phyloP scores from a whole-genome alignment of 495 filamentous ascomycete genomes.

The Schizothecium vesticola region DNA sequence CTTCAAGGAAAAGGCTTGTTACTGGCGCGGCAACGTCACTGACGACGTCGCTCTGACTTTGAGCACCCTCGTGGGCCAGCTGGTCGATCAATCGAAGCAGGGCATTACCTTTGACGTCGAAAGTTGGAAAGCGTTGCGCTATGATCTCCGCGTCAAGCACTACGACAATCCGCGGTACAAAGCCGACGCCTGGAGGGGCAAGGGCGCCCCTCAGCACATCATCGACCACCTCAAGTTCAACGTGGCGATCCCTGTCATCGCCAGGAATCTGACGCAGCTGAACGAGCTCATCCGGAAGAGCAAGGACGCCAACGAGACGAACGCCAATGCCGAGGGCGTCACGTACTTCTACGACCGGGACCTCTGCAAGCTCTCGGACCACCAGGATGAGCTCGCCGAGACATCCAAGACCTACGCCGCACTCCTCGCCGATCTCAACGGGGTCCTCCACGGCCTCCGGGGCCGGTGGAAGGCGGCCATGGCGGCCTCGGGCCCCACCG shows the following conservation, averaged over 20 bases:
- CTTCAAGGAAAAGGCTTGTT: conserved; percentile 67
- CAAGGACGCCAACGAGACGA: background rate
- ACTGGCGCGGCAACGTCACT: conserved; percentile 53
- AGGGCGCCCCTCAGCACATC: conserved; percentile 49
- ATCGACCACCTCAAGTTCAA: conserved; percentile 69
- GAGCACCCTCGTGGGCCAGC: conserved; percentile 63
- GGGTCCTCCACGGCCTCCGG: conserved; percentile 30
- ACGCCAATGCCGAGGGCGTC: background rate
- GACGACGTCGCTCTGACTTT: conserved; percentile 52
- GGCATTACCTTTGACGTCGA: conserved; percentile 61
- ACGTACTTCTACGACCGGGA: background rate
- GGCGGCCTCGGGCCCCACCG: conserved; percentile 3
- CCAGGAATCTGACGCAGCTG: conserved; percentile 45
- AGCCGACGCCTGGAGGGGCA: conserved; percentile 28
- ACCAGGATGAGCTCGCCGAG: conserved; percentile 22
- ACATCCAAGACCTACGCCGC: conserved; percentile 25
- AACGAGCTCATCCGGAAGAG: conserved; percentile 31
- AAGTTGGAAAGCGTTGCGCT: conserved; percentile 49
- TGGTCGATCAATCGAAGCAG: conserved; percentile 80
- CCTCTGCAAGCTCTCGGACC: conserved; percentile 23
- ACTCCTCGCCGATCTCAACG: background rate
- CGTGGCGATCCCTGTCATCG: conserved; percentile 49
- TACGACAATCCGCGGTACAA: conserved; percentile 41
- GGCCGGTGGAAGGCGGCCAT: conserved; percentile 1
- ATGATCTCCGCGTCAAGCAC: conserved; percentile 32